Base-by-base conservation (phyloP, 208 protist genomes). In the Crithidia expoeki region DNA sequence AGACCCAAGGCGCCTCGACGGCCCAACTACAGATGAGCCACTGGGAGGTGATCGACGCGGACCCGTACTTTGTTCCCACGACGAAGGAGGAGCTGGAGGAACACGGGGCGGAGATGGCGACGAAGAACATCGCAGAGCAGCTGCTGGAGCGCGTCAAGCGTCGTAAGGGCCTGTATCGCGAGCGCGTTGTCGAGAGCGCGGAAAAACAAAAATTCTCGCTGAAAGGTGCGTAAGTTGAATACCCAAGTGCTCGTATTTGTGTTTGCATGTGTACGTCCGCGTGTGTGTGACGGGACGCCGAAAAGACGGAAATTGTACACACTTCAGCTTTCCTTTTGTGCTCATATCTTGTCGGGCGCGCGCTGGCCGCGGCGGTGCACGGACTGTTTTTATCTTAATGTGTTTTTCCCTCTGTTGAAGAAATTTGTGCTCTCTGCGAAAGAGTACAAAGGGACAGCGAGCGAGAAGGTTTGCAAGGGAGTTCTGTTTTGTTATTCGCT, bases 21-120 rank as follows among this genome's bases (percentile, higher is more conserved):
- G 95, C 98, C 27, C 97, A 99, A 78, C 79, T 99, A 17, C 85
- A 94, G 44, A 99, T 99, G 80, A 92, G 85, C 64, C 93, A 96
- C 69, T 98, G 96, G 95, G 73, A 79, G 65, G 77, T 93, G 23
- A 87, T 98, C 23, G 95, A 98, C 55, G 84, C 91, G 11, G 98
- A 99, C 76, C 98, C 98, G 16, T 99, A 96, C 84, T 99, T 97
- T 86, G 87, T 95, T 49, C 94, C 98, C 4, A 97, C 87, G 4
- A 99, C 98, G 12, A 97, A 98, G 72, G 98, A 99, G 42, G 98
- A 99, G 70, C 56, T 98, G 10, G 96, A 98, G 80, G 97, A 98
- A 66, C 93, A 96, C 74, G 98, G 97, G 27, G 81, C 94, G 25
- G 91, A 97, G 74, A 50, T 96, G 61, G 81, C 84, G 25, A 91